These are phyloP conservation scores for Diaporthe citriasiana DNA, from an alignment of 2,329 filamentous ascomycete genomes.

Conservation along the genomic window DNA sequence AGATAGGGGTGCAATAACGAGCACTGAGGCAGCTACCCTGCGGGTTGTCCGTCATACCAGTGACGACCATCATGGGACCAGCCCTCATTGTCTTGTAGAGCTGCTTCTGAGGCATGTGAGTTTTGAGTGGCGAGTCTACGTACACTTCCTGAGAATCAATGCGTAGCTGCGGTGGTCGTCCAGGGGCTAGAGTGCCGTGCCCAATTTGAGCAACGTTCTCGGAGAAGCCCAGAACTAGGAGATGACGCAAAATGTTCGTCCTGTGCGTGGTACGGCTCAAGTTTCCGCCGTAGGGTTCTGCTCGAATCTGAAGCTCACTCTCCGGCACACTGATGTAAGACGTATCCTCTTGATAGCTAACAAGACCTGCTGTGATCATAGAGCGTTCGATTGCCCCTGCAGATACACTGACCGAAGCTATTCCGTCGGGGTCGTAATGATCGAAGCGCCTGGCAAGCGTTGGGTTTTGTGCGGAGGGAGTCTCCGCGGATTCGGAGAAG, in stretches of 20 bases:
- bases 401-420: conserved; percentile 21
- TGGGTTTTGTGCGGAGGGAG: too few relatives aligned
- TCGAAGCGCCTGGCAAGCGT: background rate
- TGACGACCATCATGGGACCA: conserved; percentile 27
- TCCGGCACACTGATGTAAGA: background rate
- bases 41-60: background rate
- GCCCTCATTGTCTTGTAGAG: conserved; percentile 4
- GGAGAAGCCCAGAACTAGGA: conserved; percentile 28
- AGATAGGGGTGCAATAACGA: conserved; percentile 32
- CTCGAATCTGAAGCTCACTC: conserved; percentile 9
- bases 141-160: conserved; percentile 25
- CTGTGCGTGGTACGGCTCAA: conserved; percentile 5
- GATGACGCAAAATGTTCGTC: background rate
- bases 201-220: conserved; percentile 36
- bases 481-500: too few relatives aligned
- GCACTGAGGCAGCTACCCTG: background rate
- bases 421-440: background rate
- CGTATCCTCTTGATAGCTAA: background rate
- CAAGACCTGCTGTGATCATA: conserved; percentile 25
- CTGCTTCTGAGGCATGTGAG: background rate
- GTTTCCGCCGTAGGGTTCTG: conserved; percentile 23
- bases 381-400: conserved; percentile 28
- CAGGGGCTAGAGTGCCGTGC: conserved; percentile 9
- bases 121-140: conserved; percentile 16
- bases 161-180: conserved; percentile 9